Evolutionary conservation across 2,329 filamentous ascomycete genomes (phyloP), one percentile per base, ranked within the genome.

Genomic region (Xylaria arbuscula): DNA sequence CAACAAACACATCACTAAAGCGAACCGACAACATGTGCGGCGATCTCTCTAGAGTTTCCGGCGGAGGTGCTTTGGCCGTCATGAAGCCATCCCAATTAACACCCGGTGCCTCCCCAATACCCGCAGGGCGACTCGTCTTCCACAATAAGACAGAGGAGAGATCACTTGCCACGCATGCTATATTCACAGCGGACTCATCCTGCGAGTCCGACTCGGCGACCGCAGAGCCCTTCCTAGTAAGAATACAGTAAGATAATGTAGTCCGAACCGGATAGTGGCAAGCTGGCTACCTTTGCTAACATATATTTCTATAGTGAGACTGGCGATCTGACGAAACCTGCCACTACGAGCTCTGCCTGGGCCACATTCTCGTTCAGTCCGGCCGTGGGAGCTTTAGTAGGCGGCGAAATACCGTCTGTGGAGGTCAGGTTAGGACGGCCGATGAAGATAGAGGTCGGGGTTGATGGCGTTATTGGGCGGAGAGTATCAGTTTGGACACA

Each of bases 381-480:
- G 15, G 34, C 19, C 36, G n/a, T 62, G 28, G 15, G 24, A 19
- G 9, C 17, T 6, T 62, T 60, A 17, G 64, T 61, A 32, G 34
- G 69, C 4, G 24, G 71, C 2, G n/a, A 70, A 10, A 40, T 13
- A 45, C 62, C 6, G 51, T 66, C 70, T 3, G 61, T 82, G 9
- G 81, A 83, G 55, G 67, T 81, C 0, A 71, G 78, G 0, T 74
- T 86, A 0, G 73, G 76, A 2, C 73, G 73, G 0, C 82, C 83
- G 0, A 73, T 86, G 3, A 83, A 81, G 0, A 76, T 85, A 0
- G 77, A 81, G 64, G 82, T 86, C 9, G 83, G 84, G 0, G 76
- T 76, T 32, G 76, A 82, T 9, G 84, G 84, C 10, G 84, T 86
- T 60, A 86, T 86, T 22, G 84, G 84, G 0, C 78, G 84, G 4